Base-by-base conservation (phyloP, 129 eudicot species). In the Flaveria trinervia region DNA sequence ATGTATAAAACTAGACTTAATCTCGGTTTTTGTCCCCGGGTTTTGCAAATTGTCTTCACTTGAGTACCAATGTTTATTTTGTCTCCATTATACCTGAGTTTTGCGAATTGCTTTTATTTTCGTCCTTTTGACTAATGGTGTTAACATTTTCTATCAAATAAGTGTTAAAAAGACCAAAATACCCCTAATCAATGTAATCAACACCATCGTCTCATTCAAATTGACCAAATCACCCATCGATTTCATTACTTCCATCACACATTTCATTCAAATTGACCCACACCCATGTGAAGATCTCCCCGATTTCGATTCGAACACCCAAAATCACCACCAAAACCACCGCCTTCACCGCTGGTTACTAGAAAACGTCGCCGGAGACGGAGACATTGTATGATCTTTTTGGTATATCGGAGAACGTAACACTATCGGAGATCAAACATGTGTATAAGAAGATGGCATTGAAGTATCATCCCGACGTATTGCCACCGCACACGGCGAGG, bases 401-500 rank as follows among this genome's bases (percentile, higher is more conserved):
- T 39, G 90, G 88, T 1, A 84, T 88, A 49, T 74, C 86, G 18
- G 85, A 86, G 26, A 79, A 14, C 45, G 90, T 65, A 3, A 61
- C 86, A 7, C 55, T 79, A 28, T 59, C 83, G 18, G 88, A 88
- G 44, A 88, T 88, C 48, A 88, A 88, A 60, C 69, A 76, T 13
- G 93, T 87, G 41, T 86, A 86, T 60, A 88, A 86, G 75, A 77
- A 86, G 33, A 75, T 86, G 78, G 93, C 88, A 23, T 72, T 86
- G 3, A 86, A 83, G 76, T 76, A 76, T 39, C 73, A 65, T 28
- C 80, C 73, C 16, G 73, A 88, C 68, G 93, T 86, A 57, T 88
- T 88, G 44, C 90, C 93, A 4, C 85, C 88, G 8, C 88, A 77
- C 4, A 52, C 69, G 73, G 15, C 68, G 61, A 83, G 36, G 86